Conservation (phyloP, 768 basidiomycete genomes). For the Baorangia bicolor region DNA sequence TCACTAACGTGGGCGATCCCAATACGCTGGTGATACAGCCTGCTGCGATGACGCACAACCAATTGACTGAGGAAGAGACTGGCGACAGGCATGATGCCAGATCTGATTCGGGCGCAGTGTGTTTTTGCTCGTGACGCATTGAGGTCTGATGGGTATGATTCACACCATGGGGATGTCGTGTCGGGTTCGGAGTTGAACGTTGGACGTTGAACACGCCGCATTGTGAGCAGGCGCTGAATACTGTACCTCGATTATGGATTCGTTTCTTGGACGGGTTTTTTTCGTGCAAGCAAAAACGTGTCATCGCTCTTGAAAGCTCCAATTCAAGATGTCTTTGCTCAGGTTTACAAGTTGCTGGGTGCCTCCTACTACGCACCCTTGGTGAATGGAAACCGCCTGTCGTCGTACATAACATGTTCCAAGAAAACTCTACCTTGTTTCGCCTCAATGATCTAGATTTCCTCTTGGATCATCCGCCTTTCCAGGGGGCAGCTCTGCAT, state of each 20-base stretch:
- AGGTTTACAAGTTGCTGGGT: slow-evolving; percentile 2
- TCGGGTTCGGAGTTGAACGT: slow-evolving; percentile 46
- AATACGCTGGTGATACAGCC: slow-evolving; percentile 66
- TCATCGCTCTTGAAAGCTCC: not conserved
- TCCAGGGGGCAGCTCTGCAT: not conserved
- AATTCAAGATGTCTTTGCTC: not conserved
- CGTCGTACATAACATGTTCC: no score
- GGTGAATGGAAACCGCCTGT: no score
- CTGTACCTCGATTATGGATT: slow-evolving; percentile 9
- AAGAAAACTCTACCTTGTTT: no score
- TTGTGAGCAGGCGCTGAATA: slow-evolving; percentile 40
- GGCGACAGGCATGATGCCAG: slow-evolving; percentile 50
- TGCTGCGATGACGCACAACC: slow-evolving; percentile 57
- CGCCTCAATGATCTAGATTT: not conserved
- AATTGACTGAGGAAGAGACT: slow-evolving; percentile 49
- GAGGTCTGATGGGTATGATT: no score
- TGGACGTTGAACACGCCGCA: no score
- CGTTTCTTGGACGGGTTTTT: no score
- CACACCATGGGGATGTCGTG: no score
- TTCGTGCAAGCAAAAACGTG: no score
- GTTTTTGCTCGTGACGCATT: not conserved
- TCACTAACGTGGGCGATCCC: slow-evolving; percentile 70
- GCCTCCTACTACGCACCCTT: slow-evolving; percentile 1
- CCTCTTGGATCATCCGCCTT: not conserved
- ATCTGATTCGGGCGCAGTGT: slow-evolving; percentile 56